phyloP scores from a whole-genome alignment of 441 rosid species.

The Populus hybrid region DNA sequence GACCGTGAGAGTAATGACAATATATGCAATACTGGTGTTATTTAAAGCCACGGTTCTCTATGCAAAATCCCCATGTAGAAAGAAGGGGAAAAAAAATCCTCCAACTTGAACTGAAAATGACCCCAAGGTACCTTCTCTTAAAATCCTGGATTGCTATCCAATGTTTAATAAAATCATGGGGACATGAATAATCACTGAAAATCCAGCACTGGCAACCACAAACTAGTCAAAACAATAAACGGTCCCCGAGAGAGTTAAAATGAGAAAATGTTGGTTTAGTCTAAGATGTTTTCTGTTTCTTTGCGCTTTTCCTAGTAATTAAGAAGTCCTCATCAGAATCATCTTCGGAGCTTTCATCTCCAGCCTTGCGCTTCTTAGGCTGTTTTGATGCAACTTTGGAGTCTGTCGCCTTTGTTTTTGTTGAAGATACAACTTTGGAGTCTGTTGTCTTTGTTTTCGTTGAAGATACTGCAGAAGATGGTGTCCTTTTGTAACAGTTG shows the following conservation, averaged over 20 bases:
- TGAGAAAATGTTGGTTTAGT: not conserved
- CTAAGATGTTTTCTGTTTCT: conserved; percentile 42
- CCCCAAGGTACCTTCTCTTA: not conserved
- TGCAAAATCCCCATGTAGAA: not conserved
- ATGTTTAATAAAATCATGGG: not conserved
- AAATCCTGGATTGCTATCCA: not conserved
- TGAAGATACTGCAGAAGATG: conserved; percentile 34
- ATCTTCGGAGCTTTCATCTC: conserved; percentile 44
- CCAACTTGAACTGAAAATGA: not conserved
- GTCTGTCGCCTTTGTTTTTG: not conserved
- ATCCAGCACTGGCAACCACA: not conserved
- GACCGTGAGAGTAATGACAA: too few species aligned
- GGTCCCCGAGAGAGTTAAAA: not conserved
- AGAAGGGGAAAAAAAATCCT: not conserved
- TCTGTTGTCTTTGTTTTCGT: not conserved
- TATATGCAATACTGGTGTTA: not conserved
- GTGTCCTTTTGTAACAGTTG: conserved; percentile 32
- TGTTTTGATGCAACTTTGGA: conserved; percentile 23
- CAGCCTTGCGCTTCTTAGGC: conserved; percentile 54
- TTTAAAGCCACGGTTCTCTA: not conserved
- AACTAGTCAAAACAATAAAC: conserved; percentile 1
- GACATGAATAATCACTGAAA: not conserved
- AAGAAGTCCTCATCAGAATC: conserved; percentile 52
- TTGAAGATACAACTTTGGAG: conserved; percentile 1
- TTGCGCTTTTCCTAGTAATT: conserved; percentile 18